Evolutionary conservation across 2,329 filamentous ascomycete species (phyloP).

Genomic region (Juglanconis juglandina): DNA sequence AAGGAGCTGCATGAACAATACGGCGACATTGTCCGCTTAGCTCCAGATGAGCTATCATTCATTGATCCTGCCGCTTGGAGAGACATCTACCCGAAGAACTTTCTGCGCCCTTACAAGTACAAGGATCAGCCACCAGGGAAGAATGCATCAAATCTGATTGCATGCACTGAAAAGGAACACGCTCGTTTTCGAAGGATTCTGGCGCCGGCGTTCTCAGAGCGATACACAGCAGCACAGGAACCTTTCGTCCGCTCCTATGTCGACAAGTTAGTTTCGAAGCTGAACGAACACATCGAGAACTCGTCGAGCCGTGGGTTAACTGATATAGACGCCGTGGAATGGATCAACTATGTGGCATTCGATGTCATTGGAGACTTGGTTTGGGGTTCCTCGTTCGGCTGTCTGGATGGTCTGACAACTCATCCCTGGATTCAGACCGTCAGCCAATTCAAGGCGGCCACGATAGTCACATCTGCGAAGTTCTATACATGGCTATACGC

Average conservation of each 20-base stretch:
- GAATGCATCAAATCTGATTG: conserved; percentile 5
- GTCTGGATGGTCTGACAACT: conserved; percentile 4
- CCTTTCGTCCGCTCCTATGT: neutral
- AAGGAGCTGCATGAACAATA: conserved; percentile 30
- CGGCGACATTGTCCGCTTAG: conserved; percentile 37
- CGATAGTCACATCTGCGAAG: neutral
- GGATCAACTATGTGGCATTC: conserved; percentile 10
- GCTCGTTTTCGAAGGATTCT: conserved; percentile 2
- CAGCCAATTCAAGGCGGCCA: conserved; percentile 10
- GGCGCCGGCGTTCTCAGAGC: conserved; percentile 10
- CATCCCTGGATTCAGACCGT: conserved; percentile 7
- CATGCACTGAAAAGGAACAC: conserved; percentile 7
- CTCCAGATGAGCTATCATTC: conserved; percentile 38
- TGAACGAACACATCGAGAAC: neutral
- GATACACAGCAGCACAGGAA: neutral
- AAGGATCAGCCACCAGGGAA: conserved; percentile 7
- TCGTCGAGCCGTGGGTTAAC: neutral
- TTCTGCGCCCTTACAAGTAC: neutral
- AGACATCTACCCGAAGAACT: conserved; percentile 33
- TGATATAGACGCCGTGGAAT: conserved; percentile 3
- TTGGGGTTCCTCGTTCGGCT: conserved; percentile 3
- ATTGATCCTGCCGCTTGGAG: conserved; percentile 31
- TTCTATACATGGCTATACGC: conserved; percentile 7
- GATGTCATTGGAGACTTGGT: conserved; percentile 10
- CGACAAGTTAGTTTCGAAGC: neutral